Evolutionary conservation across 129 eudicot species (phyloP).

Genomic region (Flaveria linearis): DNA sequence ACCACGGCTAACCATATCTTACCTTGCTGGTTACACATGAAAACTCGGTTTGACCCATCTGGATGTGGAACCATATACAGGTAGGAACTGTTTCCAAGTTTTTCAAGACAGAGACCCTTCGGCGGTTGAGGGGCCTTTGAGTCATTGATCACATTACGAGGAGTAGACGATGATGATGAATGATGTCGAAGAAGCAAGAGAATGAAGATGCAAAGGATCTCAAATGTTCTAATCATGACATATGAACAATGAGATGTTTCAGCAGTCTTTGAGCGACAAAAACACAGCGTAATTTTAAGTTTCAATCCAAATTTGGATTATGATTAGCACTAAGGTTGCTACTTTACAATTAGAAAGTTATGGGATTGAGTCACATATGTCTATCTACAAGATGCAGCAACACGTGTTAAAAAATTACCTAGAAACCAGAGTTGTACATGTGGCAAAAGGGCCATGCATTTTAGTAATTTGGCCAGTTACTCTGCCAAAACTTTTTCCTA

Average conservation of each 20-base stretch:
- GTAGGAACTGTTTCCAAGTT: constrained; percentile 38
- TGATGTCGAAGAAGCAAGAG: constrained; percentile 20
- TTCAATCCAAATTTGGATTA: constrained; percentile 9
- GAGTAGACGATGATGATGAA: constrained; percentile 18
- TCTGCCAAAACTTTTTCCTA: background rate
- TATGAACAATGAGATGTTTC: constrained; percentile 15
- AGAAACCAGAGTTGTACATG: background rate
- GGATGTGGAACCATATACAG: constrained; percentile 43
- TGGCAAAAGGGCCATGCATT: background rate
- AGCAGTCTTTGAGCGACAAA: constrained; percentile 10
- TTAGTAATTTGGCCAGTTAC: background rate
- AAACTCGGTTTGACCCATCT: constrained; percentile 44
- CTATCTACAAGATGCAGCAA: background rate
- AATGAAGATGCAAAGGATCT: constrained; percentile 29
- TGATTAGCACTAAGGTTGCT: background rate
- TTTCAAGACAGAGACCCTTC: constrained; percentile 37
- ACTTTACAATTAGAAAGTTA: background rate
- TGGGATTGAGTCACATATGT: background rate
- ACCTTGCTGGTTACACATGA: constrained; percentile 46
- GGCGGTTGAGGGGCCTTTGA: constrained; percentile 25
- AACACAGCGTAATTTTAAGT: background rate
- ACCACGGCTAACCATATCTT: constrained; percentile 44
- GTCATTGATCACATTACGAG: constrained; percentile 18
- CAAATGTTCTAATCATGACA: constrained; percentile 27
- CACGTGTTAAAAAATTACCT: background rate